Evolutionary conservation across 257 asterid genomes (phyloP).

Genomic region (Prunella vulgaris): DNA sequence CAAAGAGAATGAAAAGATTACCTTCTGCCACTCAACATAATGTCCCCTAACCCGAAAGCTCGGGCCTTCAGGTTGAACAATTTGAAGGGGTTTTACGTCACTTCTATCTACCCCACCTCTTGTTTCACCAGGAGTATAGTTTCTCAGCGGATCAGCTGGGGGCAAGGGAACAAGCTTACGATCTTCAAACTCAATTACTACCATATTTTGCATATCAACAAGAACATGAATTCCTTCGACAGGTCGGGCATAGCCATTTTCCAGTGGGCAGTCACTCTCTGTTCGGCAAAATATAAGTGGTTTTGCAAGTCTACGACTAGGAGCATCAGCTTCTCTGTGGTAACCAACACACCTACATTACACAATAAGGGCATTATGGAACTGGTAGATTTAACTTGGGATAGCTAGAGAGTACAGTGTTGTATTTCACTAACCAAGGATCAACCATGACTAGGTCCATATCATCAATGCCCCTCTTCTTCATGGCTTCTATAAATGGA

Average conservation of each 20-base stretch:
- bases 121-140: slow-evolving; percentile 81
- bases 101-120: slow-evolving; percentile 94
- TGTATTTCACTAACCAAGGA: slow-evolving; percentile 59
- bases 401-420: slow-evolving; percentile 8
- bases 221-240: slow-evolving; percentile 89
- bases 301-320: slow-evolving; percentile 88
- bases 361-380: slow-evolving; percentile 9
- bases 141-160: slow-evolving; percentile 88
- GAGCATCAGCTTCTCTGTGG: slow-evolving; percentile 85
- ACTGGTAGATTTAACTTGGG: neutral
- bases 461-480: slow-evolving; percentile 95
- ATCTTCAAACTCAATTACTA: slow-evolving; percentile 81
- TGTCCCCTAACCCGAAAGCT: slow-evolving; percentile 76
- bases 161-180: slow-evolving; percentile 85
- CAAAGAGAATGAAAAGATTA: slow-evolving; percentile 17
- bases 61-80: slow-evolving; percentile 93
- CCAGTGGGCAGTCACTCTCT: slow-evolving; percentile 91
- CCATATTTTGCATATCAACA: slow-evolving; percentile 93
- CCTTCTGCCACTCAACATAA: slow-evolving; percentile 97
- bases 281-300: slow-evolving; percentile 88
- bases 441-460: slow-evolving; percentile 99
- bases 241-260: slow-evolving; percentile 95
- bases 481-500: slow-evolving; percentile 91
- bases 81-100: slow-evolving; percentile 78
- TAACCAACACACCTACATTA: slow-evolving; percentile 86